phyloP scores from a whole-genome alignment of 2,329 filamentous ascomycete species.

The Leptographium radiaticola region DNA sequence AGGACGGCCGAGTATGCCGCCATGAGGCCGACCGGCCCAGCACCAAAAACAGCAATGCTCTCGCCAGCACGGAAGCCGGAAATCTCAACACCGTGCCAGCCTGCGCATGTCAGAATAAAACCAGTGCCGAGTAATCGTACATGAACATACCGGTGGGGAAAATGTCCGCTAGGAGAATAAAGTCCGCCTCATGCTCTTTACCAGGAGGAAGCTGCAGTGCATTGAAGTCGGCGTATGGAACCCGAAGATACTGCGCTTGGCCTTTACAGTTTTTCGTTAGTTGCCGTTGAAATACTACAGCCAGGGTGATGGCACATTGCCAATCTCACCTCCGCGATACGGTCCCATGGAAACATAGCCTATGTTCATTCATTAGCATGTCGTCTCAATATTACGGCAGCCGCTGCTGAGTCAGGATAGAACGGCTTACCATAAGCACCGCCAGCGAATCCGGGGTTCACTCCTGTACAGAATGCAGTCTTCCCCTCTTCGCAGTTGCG shows the following conservation, averaged over 20 bases:
- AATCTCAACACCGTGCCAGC: slow-evolving; percentile 22
- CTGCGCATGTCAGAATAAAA: slow-evolving; percentile 23
- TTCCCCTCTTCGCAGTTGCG: slow-evolving; percentile 1
- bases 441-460: neutral
- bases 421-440: neutral
- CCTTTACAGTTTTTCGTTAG: neutral
- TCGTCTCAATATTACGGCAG: neutral
- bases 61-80: slow-evolving; percentile 24
- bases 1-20: slow-evolving; percentile 15
- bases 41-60: slow-evolving; percentile 15
- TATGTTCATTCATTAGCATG: neutral
- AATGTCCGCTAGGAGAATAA: neutral
- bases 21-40: slow-evolving; percentile 15
- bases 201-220: neutral
- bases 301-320: neutral
- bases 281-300: neutral
- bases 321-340: neutral
- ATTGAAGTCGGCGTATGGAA: slow-evolving; percentile 1
- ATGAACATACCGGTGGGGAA: neutral
- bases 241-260: neutral
- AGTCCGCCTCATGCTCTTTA: neutral
- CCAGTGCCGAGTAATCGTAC: neutral
- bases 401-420: neutral
- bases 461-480: neutral
- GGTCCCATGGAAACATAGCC: slow-evolving; percentile 1